Percentiles rank a stretch among this genome's conserved stretches.
phyloP scores from a whole-genome alignment of 1,139 yeast genomes.

The Candida tropicalis region DNA sequence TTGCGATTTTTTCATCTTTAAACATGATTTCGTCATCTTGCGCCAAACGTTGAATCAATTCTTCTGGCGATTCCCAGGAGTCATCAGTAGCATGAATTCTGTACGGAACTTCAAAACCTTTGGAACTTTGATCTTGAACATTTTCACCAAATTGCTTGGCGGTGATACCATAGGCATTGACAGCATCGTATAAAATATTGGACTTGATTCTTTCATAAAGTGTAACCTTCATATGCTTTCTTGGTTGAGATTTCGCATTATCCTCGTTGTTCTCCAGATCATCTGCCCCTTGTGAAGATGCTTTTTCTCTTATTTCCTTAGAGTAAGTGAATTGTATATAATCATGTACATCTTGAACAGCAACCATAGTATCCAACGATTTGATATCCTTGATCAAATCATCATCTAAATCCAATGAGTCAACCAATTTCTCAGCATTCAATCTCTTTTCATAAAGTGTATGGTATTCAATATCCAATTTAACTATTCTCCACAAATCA shows the following conservation, averaged over 20 bases:
- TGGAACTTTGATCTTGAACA: slow-evolving; percentile 60
- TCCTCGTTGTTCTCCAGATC: slow-evolving; percentile 15
- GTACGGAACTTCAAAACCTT: slow-evolving; percentile 49
- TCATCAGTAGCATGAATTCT: slow-evolving; percentile 81
- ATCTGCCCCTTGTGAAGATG: slow-evolving; percentile 15
- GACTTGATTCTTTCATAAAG: slow-evolving; percentile 74
- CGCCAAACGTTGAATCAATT: slow-evolving; percentile 57
- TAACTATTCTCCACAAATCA: slow-evolving; percentile 90
- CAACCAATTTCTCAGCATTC: slow-evolving; percentile 60
- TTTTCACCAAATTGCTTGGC: slow-evolving; percentile 86
- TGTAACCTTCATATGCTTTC: slow-evolving; percentile 73
- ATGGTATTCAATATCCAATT: slow-evolving; percentile 86
- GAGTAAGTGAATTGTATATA: slow-evolving; percentile 82
- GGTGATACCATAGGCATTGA: slow-evolving; percentile 73
- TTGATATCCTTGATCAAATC: slow-evolving; percentile 57
- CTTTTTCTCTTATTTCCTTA: slow-evolving; percentile 58
- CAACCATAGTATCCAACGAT: slow-evolving; percentile 68
- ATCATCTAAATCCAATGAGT: slow-evolving; percentile 59
- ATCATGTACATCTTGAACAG: slow-evolving; percentile 85
- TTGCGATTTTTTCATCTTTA: slow-evolving; percentile 62
- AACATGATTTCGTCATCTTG: slow-evolving; percentile 59
- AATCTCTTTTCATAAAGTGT: slow-evolving; percentile 77
- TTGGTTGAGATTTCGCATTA: slow-evolving; percentile 28
- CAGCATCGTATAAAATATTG: slow-evolving; percentile 68
- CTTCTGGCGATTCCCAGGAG: slow-evolving; percentile 63